Conservation (phyloP, 495 filamentous ascomycete genomes). For the Tricharina praecox region DNA sequence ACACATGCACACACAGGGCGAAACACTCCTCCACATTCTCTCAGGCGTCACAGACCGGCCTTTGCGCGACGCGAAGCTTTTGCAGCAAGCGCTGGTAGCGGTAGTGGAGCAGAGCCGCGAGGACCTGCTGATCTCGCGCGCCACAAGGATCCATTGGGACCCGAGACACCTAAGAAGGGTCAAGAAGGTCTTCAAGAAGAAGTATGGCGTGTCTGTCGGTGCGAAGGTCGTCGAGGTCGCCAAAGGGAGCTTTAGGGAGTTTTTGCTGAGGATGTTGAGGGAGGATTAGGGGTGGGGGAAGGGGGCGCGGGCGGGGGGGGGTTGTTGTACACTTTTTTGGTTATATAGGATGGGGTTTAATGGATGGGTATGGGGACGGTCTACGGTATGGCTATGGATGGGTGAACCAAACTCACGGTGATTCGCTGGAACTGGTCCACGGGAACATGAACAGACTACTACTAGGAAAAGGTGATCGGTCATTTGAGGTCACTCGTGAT, state of each 20-base stretch:
- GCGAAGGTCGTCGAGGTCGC: slow-evolving; percentile 38
- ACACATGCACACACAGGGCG: slow-evolving; percentile 50
- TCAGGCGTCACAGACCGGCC: slow-evolving; percentile 93
- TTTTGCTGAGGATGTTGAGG: slow-evolving; percentile 36
- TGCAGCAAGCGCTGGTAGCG: slow-evolving; percentile 58
- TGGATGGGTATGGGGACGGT: too few relatives aligned
- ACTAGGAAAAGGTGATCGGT: too few relatives aligned
- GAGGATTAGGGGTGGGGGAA: slow-evolving; percentile 11
- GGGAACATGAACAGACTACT: too few relatives aligned
- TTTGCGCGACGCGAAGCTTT: slow-evolving; percentile 82
- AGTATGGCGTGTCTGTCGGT: slow-evolving; percentile 54
- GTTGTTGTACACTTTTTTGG: too few relatives aligned
- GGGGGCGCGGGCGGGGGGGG: too few relatives aligned
- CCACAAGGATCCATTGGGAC: slow-evolving; percentile 78
- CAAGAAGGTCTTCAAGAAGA: slow-evolving; percentile 50
- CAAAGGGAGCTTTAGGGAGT: slow-evolving; percentile 41
- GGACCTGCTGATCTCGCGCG: slow-evolving; percentile 65
- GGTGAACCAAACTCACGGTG: too few relatives aligned
- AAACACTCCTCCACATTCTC: slow-evolving; percentile 86
- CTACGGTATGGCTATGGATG: too few relatives aligned
- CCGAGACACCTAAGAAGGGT: slow-evolving; percentile 52
- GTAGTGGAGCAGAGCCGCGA: slow-evolving; percentile 39
- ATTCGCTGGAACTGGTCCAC: too few relatives aligned
- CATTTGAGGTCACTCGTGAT: too few relatives aligned
- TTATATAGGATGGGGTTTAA: too few relatives aligned